These are phyloP conservation scores for Dendrobium catenatum DNA, from an alignment of 106 monocot genomes.

Conservation along the genomic window DNA sequence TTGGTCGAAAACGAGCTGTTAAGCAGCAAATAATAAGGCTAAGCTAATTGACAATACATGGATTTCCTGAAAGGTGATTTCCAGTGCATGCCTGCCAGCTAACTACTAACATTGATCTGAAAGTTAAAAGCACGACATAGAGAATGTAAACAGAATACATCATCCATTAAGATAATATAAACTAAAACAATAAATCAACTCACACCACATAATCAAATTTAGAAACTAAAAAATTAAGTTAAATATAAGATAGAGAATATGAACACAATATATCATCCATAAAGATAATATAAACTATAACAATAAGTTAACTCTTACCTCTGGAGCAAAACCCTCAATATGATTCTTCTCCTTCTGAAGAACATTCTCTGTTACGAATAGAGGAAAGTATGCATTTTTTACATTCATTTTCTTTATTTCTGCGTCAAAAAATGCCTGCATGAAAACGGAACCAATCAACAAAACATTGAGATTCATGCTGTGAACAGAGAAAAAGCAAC, in stretches of 20 bases:
- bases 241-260: neutral
- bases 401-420: constrained; percentile 93
- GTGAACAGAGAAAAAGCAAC: no score
- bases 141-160: neutral
- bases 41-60: neutral
- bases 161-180: neutral
- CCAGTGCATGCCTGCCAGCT: neutral
- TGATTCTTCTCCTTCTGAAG: constrained; percentile 96
- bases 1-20: neutral
- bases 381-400: constrained; percentile 76
- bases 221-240: neutral
- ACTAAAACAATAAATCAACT: neutral
- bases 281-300: neutral
- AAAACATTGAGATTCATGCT: constrained; percentile 54
- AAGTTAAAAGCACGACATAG: neutral
- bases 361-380: constrained; percentile 81
- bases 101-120: neutral
- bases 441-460: neutral
- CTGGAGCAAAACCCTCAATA: constrained; percentile 97
- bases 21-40: neutral
- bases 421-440: constrained; percentile 89
- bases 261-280: neutral
- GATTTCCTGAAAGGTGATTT: neutral
- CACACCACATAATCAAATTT: constrained; percentile 70
- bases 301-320: constrained; percentile 32